Percentiles rank a stretch among this genome's conserved stretches.
These are phyloP conservation scores for Cryphonectria parasitica DNA, from an alignment of 2,329 filamentous ascomycete genomes.

Conservation along the genomic window DNA sequence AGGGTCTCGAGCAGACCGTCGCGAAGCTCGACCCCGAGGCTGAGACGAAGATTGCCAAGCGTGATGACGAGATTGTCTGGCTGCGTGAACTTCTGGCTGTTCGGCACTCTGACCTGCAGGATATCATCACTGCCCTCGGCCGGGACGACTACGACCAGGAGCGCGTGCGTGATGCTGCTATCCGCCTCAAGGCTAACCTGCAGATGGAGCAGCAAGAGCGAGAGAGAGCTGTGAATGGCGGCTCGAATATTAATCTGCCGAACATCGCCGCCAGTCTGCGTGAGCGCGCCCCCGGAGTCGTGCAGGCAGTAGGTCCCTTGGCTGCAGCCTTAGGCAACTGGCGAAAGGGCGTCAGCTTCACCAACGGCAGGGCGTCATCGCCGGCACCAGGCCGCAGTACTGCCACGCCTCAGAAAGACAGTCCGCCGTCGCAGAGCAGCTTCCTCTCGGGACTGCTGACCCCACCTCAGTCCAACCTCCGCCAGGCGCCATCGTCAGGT, in stretches of 20 bases:
- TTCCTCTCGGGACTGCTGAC: conserved; percentile 84
- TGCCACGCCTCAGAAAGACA: conserved; percentile 65
- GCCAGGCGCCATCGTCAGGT: conserved; percentile 58
- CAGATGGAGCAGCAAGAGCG: conserved; percentile 98
- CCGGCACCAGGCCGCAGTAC: conserved; percentile 39
- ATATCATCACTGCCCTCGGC: conserved; percentile 82
- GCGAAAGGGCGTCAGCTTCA: conserved; percentile 69
- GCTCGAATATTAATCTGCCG: conserved; percentile 69
- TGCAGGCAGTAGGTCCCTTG: conserved; percentile 75
- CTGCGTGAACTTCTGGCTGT: conserved; percentile 91
- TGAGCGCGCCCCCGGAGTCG: conserved; percentile 79
- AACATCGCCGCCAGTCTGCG: conserved; percentile 77
- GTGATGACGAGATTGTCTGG: conserved; percentile 93
- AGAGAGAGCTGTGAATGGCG: conserved; percentile 77
- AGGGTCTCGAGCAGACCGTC: conserved; percentile 77
- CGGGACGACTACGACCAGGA: conserved; percentile 76
- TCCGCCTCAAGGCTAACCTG: conserved; percentile 88
- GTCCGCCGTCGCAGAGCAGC: conserved; percentile 54
- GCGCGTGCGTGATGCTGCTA: conserved; percentile 84
- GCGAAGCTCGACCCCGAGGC: conserved; percentile 75
- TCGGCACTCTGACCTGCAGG: conserved; percentile 86
- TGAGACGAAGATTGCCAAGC: conserved; percentile 81
- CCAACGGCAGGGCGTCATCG: conserved; percentile 51
- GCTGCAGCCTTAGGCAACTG: conserved; percentile 97
- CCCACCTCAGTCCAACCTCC: conserved; percentile 77